Evolutionary conservation across 83 land plant genomes (phyloP).

Genomic region (Picea abies): DNA sequence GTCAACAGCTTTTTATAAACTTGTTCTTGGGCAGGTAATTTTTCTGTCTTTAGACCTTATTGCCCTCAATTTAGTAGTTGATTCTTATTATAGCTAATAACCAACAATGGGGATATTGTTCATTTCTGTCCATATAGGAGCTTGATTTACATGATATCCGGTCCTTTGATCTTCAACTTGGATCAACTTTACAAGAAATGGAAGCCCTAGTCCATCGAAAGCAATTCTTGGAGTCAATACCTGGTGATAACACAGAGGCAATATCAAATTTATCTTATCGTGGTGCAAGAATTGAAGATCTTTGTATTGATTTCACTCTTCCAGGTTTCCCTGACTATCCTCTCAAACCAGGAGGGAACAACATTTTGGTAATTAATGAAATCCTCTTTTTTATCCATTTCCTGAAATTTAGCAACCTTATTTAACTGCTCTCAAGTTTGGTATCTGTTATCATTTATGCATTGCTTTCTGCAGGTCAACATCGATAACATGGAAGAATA

Average conservation of each 20-base stretch:
- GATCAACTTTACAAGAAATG: constrained; percentile 47
- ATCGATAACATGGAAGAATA: constrained; percentile 81
- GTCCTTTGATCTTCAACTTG: constrained; percentile 47
- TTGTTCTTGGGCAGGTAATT: constrained; percentile 86
- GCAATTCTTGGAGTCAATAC: constrained; percentile 28
- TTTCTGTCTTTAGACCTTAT: not conserved
- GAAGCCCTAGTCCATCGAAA: constrained; percentile 47
- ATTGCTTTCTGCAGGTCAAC: constrained; percentile 54
- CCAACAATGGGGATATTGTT: not conserved
- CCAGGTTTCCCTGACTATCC: constrained; percentile 51
- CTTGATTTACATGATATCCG: constrained; percentile 46
- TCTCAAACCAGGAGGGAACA: constrained; percentile 38
- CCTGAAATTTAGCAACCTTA: not conserved
- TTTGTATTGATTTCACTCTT: constrained; percentile 60
- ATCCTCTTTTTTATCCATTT: constrained; percentile 2
- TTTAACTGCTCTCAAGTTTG: not conserved
- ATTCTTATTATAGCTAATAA: not conserved
- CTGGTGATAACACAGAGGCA: constrained; percentile 15
- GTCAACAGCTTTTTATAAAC: constrained; percentile 86
- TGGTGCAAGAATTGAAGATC: constrained; percentile 48
- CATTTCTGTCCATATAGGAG: constrained; percentile 31
- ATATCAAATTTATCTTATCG: constrained; percentile 30
- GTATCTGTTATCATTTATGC: not conserved
- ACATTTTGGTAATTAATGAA: constrained; percentile 34
- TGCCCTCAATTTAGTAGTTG: not conserved